Conservation (phyloP, 2,329 filamentous ascomycete genomes). For the Fusarium kyushuense region DNA sequence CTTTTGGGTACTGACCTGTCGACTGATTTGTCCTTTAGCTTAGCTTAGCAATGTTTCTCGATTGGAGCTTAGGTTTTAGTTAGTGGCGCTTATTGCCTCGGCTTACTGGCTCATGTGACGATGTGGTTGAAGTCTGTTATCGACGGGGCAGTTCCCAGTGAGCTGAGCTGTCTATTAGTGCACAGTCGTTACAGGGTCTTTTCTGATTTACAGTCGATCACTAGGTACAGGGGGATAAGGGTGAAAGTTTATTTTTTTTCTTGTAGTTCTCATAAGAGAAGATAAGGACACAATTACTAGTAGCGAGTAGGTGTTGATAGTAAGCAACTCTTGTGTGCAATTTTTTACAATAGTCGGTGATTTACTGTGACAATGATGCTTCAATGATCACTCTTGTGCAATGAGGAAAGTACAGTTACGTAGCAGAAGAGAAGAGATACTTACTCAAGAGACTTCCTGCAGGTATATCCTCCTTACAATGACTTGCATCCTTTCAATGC, state of each 20-base stretch:
- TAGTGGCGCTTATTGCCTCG: conserved; percentile 14
- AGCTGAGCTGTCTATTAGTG: not conserved
- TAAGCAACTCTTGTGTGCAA: not conserved
- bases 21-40: not conserved
- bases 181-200: conserved; percentile 23
- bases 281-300: not conserved
- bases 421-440: not conserved
- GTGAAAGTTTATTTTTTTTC: conserved; percentile 14
- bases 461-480: conserved; percentile 5
- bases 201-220: conserved; percentile 26
- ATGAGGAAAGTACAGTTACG: not conserved
- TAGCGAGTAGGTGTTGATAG: not conserved
- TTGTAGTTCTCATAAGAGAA: not conserved
- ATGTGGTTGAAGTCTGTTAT: conserved; percentile 8
- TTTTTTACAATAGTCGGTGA: not conserved
- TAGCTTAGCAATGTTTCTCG: not conserved
- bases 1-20: not conserved
- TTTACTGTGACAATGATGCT: not conserved
- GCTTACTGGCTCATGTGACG: conserved; percentile 23
- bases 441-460: not conserved
- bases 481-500: conserved; percentile 24
- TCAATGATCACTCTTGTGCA: not conserved
- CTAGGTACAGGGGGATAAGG: not conserved
- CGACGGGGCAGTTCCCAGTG: not conserved
- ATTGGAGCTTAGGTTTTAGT: not conserved